These are phyloP conservation scores for Juglanconis oblonga DNA, from an alignment of 2,329 filamentous ascomycete genomes.

Conservation along the genomic window DNA sequence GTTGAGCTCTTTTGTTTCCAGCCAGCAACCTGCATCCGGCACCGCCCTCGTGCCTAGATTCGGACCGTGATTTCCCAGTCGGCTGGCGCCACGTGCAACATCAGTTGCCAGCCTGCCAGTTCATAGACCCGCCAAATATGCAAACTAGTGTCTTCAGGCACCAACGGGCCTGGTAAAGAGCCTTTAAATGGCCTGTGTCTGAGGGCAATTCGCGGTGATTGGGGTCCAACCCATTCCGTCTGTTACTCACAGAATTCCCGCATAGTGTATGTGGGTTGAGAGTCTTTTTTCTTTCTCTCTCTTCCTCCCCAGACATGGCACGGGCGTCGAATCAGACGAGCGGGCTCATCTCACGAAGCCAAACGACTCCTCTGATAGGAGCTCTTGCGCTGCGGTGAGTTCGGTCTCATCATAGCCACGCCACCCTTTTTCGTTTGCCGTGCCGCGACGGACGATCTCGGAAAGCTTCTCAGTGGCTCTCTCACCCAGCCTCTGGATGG, in stretches of 20 bases:
- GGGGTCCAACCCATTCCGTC: not conserved
- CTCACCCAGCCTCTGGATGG: conserved; percentile 67
- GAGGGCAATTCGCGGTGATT: not conserved
- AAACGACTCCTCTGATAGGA: conserved; percentile 55
- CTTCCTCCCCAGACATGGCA: not conserved
- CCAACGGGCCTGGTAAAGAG: conserved; percentile 23
- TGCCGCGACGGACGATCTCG: conserved; percentile 68
- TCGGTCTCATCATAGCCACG: conserved; percentile 71
- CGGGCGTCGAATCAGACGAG: not conserved
- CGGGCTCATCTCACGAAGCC: conserved; percentile 40
- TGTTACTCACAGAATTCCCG: conserved; percentile 5
- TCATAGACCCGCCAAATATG: conserved; percentile 32
- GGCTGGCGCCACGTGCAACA: conserved; percentile 38
- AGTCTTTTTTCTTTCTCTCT: conserved; percentile 7
- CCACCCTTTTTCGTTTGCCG: conserved; percentile 63
- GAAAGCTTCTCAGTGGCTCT: conserved; percentile 70
- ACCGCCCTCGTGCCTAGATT: not conserved
- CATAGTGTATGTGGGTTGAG: conserved; percentile 11
- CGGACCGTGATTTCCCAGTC: conserved; percentile 17
- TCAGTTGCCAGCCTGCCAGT: conserved; percentile 28
- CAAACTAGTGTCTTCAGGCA: conserved; percentile 21
- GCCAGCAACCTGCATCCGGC: not conserved
- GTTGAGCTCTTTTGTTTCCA: not conserved
- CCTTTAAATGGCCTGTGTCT: not conserved
- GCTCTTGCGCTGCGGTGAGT: conserved; percentile 65